Conservation (phyloP, 2,329 filamentous ascomycete genomes). For the Seiridium unicorne region DNA sequence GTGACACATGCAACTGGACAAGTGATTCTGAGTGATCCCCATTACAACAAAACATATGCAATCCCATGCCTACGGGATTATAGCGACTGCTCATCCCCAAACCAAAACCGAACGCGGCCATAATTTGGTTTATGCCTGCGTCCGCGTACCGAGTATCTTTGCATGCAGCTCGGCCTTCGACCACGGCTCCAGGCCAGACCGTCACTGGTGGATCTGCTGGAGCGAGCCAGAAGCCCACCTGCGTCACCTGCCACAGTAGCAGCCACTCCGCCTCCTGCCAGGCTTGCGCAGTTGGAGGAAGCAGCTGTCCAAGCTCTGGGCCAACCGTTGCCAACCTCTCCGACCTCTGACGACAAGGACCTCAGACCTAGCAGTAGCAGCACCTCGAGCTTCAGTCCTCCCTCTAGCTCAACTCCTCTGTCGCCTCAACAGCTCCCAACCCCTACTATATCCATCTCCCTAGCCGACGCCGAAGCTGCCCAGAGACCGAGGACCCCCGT, state of each 20-base stretch:
- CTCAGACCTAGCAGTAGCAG: conserved; percentile 22
- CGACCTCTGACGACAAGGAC: conserved; percentile 5
- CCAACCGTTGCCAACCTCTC: conserved; percentile 23
- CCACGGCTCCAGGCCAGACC: conserved; percentile 50
- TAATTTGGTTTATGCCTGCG: too few species aligned
- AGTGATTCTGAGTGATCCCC: not conserved
- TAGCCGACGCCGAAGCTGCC: conserved; percentile 7
- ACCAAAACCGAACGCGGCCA: too few species aligned
- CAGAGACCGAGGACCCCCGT: conserved; percentile 15
- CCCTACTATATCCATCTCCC: conserved; percentile 16
- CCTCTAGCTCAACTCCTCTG: not conserved
- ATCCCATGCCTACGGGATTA: too few species aligned
- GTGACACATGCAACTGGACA: conserved; percentile 13
- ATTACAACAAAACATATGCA: too few species aligned
- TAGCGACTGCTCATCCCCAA: too few species aligned
- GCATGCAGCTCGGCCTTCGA: conserved; percentile 41
- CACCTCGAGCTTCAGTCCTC: conserved; percentile 17
- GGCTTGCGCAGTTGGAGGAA: not conserved
- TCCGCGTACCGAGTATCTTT: conserved; percentile 29
- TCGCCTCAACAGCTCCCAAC: conserved; percentile 16
- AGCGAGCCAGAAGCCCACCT: conserved; percentile 11
- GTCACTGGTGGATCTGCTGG: conserved; percentile 50
- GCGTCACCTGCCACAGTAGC: conserved; percentile 18
- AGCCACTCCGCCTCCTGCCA: not conserved
- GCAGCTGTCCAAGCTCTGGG: conserved; percentile 16